Evolutionary conservation across 1,284 basidiomycete genomes (phyloP).

Genomic region (Ganoderma lingzhi): DNA sequence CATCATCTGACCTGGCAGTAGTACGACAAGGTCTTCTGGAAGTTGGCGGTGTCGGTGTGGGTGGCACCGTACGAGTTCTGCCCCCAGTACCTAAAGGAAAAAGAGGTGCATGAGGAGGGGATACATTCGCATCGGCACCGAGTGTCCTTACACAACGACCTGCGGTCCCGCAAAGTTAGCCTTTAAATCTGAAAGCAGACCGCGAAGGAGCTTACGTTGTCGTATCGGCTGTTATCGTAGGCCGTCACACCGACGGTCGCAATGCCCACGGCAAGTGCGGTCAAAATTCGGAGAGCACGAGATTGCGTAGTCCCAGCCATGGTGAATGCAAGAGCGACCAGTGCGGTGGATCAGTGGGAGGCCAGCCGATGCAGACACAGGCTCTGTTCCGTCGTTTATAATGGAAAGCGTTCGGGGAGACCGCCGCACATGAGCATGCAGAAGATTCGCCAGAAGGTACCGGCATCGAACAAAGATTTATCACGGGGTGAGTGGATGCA

Average conservation of each 20-base stretch:
- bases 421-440: conserved; percentile 12
- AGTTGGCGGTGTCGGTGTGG: conserved; percentile 57
- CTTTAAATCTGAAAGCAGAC: neutral
- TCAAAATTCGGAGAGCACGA: conserved; percentile 26
- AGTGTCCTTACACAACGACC: conserved; percentile 12
- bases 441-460: conserved; percentile 20
- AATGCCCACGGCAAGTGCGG: conserved; percentile 27
- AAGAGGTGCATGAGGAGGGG: conserved; percentile 8
- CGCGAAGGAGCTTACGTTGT: conserved; percentile 57
- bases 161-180: neutral
- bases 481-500: conserved; percentile 28
- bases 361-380: conserved; percentile 18
- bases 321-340: conserved; percentile 11
- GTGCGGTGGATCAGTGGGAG: conserved; percentile 18
- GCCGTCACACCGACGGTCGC: conserved; percentile 27
- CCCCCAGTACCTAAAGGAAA: conserved; percentile 62
- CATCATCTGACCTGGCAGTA: conserved; percentile 58
- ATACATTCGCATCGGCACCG: neutral
- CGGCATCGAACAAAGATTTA: conserved; percentile 20
- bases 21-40: conserved; percentile 61
- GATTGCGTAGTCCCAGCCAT: conserved; percentile 25
- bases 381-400: conserved; percentile 22
- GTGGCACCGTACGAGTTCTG: conserved; percentile 73
- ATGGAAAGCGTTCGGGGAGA: conserved; percentile 19
- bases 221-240: conserved; percentile 63